phyloP scores from a whole-genome alignment of 257 asterid species.

The Dorcoceras hygrometricum region DNA sequence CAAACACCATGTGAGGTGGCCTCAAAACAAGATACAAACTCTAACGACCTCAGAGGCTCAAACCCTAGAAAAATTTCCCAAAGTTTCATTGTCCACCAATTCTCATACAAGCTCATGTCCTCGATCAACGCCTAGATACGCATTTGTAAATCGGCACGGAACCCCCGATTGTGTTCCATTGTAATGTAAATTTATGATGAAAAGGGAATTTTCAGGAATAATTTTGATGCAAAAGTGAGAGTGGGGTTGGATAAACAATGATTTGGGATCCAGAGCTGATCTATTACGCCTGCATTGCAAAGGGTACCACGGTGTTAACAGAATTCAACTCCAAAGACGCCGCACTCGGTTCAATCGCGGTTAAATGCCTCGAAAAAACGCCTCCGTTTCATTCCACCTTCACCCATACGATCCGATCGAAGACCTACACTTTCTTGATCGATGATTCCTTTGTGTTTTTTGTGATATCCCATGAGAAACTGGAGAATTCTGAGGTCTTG shows the following conservation, averaged over 20 bases:
- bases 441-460: constrained; percentile 55
- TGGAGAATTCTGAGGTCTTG: constrained; percentile 55
- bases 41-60: too few species aligned
- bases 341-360: constrained; percentile 63
- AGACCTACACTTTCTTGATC: constrained; percentile 64
- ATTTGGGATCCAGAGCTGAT: constrained; percentile 54
- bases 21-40: too few species aligned
- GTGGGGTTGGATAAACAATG: constrained; percentile 35
- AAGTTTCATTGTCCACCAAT: not conserved
- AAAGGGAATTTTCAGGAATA: not conserved
- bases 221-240: constrained; percentile 11
- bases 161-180: not conserved
- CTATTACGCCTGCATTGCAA: constrained; percentile 74
- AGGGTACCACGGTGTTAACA: constrained; percentile 56
- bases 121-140: not conserved
- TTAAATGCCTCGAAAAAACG: constrained; percentile 64
- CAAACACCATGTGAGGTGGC: too few species aligned
- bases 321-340: constrained; percentile 83
- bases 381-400: constrained; percentile 64
- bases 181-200: not conserved
- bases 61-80: constrained; percentile 28
- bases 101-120: not conserved
- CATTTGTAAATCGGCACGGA: not conserved
- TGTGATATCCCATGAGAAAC: constrained; percentile 53
- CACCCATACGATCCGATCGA: constrained; percentile 69